A percentile compares a stretch with the other conserved stretches of the same genome.
Conservation (phyloP, 805 yeast genomes). For the Saccharomycopsis sp. region DNA sequence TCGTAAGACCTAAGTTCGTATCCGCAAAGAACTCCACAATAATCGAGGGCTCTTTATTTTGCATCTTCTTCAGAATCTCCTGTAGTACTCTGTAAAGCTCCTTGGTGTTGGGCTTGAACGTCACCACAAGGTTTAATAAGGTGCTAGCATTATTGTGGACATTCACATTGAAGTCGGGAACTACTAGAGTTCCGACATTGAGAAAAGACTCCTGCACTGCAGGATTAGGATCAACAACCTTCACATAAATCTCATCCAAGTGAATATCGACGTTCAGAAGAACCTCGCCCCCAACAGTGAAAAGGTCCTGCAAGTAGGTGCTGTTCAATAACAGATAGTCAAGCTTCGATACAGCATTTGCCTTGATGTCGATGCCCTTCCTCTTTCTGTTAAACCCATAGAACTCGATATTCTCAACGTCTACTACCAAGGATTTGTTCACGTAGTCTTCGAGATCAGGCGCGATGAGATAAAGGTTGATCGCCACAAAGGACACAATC, state of each 20-base stretch:
- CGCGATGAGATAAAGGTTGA: constrained; percentile 10
- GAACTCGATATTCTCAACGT: constrained; percentile 14
- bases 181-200: constrained; percentile 9
- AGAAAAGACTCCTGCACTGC: background rate
- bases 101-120: constrained; percentile 11
- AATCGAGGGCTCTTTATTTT: constrained; percentile 5
- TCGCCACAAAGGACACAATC: background rate
- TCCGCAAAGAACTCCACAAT: constrained; percentile 4
- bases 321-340: constrained; percentile 15
- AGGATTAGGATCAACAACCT: background rate
- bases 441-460: constrained; percentile 17
- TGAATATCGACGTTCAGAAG: constrained; percentile 10
- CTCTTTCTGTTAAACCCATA: constrained; percentile 7
- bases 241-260: constrained; percentile 4
- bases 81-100: constrained; percentile 13
- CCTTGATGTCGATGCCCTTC: constrained; percentile 6
- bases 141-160: constrained; percentile 7
- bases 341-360: constrained; percentile 3
- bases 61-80: constrained; percentile 16
- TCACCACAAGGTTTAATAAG: constrained; percentile 3
- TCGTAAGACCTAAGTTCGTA: constrained; percentile 6
- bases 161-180: constrained; percentile 12
- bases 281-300: constrained; percentile 3
- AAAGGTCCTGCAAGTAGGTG: constrained; percentile 8
- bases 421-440: constrained; percentile 5